These are phyloP conservation scores for Gymnopilus dilepis DNA, from an alignment of 768 basidiomycete species.

Conservation along the genomic window DNA sequence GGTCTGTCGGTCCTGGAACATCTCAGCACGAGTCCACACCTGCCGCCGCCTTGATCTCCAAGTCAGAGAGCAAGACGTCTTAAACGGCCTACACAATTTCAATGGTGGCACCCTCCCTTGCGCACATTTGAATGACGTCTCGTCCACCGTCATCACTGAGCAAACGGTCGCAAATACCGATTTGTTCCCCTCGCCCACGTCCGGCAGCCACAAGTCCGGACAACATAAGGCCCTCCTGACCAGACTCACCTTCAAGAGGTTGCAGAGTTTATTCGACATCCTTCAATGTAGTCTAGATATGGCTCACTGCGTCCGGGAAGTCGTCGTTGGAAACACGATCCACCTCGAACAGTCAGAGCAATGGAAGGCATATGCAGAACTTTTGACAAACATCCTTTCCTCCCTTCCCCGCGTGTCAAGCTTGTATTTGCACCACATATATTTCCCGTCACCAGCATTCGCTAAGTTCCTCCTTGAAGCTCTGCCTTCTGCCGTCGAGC, in stretches of 20 bases:
- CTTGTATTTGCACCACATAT: not conserved
- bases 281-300: conserved; percentile 22
- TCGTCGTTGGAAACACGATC: conserved; percentile 19
- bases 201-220: not conserved
- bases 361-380: conserved; percentile 6
- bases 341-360: conserved; percentile 5
- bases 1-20: conserved; percentile 27
- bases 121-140: not conserved
- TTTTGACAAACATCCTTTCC: conserved; percentile 11
- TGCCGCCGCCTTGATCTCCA: conserved; percentile 26
- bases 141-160: not conserved
- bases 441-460: not conserved
- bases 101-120: not conserved
- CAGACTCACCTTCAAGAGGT: conserved; percentile 1
- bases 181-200: not conserved
- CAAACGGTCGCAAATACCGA: not conserved
- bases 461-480: not conserved
- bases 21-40: conserved; percentile 27
- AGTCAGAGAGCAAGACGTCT: not conserved
- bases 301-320: conserved; percentile 14
- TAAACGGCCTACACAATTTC: no score
- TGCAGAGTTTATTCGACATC: conserved; percentile 17
- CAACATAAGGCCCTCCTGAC: not conserved
- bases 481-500: not conserved
- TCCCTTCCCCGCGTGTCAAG: conserved; percentile 13